Percentiles rank a stretch among this genome's conserved stretches.
Evolutionary conservation across 2,329 filamentous ascomycete genomes (phyloP).

Genomic region (Penicillium crustosum): DNA sequence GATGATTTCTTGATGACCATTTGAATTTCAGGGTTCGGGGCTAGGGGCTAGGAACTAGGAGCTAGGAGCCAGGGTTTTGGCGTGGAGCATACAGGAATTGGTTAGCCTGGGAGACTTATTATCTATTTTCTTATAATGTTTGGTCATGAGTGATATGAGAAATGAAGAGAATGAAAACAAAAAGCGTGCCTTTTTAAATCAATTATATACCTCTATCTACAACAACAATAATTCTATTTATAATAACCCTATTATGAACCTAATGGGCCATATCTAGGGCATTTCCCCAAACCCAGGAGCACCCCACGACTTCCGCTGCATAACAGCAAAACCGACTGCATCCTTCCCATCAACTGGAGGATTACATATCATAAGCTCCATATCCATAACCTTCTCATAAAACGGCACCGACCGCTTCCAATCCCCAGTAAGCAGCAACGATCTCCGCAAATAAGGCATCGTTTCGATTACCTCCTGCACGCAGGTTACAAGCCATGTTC

Average conservation of each 20-base stretch:
- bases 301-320: constrained; percentile 4
- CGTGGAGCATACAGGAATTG: not conserved
- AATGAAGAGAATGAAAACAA: constrained; percentile 1
- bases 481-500: constrained; percentile 17
- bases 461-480: constrained; percentile 12
- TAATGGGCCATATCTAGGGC: not conserved
- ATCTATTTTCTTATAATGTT: constrained; percentile 3
- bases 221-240: not conserved
- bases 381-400: constrained; percentile 6
- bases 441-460: constrained; percentile 14
- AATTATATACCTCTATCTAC: not conserved
- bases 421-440: constrained; percentile 12
- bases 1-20: not conserved
- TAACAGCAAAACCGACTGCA: constrained; percentile 2
- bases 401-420: constrained; percentile 11
- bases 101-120: not conserved
- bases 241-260: not conserved
- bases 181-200: not conserved
- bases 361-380: not conserved
- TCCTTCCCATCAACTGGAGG: not conserved
- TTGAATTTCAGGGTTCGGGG: not conserved
- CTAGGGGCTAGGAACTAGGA: no score
- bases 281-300: not conserved
- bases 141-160: constrained; percentile 3
- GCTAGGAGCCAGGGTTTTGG: not conserved